Evolutionary conservation across 2,329 filamentous ascomycete species (phyloP).

Genomic region (Plenodomus lindquistii): DNA sequence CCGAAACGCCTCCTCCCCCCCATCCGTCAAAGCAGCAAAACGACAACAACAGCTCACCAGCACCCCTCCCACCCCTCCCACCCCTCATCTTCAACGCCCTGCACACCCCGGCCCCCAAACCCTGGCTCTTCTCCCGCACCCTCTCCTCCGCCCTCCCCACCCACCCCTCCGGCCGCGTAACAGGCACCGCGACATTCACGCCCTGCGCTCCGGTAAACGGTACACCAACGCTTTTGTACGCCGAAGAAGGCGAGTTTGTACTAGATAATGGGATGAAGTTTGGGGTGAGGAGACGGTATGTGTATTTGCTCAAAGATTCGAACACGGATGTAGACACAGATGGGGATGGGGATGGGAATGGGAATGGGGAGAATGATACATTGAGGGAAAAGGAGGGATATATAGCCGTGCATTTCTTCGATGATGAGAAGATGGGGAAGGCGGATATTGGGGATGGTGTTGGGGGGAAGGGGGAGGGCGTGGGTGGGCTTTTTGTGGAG

Average conservation of each 20-base stretch:
- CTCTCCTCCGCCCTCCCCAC: slow-evolving; percentile 59
- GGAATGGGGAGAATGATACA: too few species aligned
- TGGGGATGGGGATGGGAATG: too few species aligned
- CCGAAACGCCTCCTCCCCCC: neutral
- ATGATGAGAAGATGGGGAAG: slow-evolving; percentile 13
- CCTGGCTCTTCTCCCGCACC: slow-evolving; percentile 66
- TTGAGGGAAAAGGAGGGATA: neutral
- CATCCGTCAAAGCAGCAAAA: neutral
- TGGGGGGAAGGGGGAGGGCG: slow-evolving; percentile 45
- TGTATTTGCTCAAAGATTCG: slow-evolving; percentile 65
- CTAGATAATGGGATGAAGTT: slow-evolving; percentile 61
- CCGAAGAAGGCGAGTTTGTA: slow-evolving; percentile 67
- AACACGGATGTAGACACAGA: too few species aligned
- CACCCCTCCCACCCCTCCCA: neutral
- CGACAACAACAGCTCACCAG: neutral
- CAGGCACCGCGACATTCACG: slow-evolving; percentile 66
- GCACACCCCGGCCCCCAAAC: slow-evolving; percentile 15
- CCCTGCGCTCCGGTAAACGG: slow-evolving; percentile 51
- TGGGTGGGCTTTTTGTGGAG: slow-evolving; percentile 77
- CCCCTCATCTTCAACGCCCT: slow-evolving; percentile 20
- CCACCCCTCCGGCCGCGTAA: slow-evolving; percentile 69
- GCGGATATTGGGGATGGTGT: slow-evolving; percentile 4
- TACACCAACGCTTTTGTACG: slow-evolving; percentile 65
- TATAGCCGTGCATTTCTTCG: slow-evolving; percentile 19
- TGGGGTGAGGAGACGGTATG: slow-evolving; percentile 66